Base-by-base conservation (phyloP, 192 early-diverging fungal species). In the Podila epicladia region DNA sequence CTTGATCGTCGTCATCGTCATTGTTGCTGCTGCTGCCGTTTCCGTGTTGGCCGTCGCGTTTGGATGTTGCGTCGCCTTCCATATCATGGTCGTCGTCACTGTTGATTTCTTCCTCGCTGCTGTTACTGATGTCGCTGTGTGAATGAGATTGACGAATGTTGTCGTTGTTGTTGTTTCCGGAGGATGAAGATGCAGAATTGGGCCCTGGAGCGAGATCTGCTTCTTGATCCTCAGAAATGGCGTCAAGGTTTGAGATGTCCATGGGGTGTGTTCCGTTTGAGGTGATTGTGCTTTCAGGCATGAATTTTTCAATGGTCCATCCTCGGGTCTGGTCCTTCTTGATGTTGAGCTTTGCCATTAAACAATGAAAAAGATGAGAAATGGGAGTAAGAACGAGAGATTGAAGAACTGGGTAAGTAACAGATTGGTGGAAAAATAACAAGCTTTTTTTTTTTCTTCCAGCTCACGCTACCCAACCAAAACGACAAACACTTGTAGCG, bases 81-180 rank as follows among this genome's bases (percentile, higher is more conserved):
- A n/a, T 55, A 17, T 55, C 75, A 26, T 55, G n/a, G 53, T 55
- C 53, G 53, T 55, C 53, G 53, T 55, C 53, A 22, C 53, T 55
- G 53, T 55, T 55, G 53, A 22, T 55, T 20, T 55, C 53, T 12
- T 55, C 53, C 2, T 26, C 53, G 19, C 53, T 55, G 17, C 53
- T 55, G 22, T 24, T n/a, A 24, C 24, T 26, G n/a, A 24, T 26
- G 41, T 45, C 41, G 41, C 41, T 45, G 41, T 45, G 41, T 15
- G 41, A 12, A 45, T 45, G 41, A 45, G 41, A 15, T 15, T 45
- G 41, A 15, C 41, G 41, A 17, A 45, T 55, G 6, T 26, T 26
- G 11, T 26, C 26, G 53, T 26, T 26, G 53, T 24, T n/a, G 20
- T 26, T 26, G 20, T 55, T 55, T 12, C 20, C 20, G n/a, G 53